Evolutionary conservation across 306 rosid species (phyloP), one percentile per base, ranked within the genome.

Genomic region (Dryas alaskensis): DNA sequence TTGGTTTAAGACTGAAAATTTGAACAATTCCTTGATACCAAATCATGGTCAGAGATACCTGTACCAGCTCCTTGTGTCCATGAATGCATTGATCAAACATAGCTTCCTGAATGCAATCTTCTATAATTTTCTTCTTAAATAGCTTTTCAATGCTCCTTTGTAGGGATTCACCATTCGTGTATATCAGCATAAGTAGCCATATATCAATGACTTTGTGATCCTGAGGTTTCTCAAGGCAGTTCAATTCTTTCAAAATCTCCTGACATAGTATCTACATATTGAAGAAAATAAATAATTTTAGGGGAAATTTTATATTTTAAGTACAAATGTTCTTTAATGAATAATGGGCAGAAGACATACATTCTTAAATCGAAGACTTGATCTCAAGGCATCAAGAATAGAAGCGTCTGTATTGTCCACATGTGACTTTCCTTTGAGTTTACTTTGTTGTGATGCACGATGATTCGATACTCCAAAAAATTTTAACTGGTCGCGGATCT

Each of bases 161-260:
- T 73, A 73, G 73, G 79, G 82, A 78, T 67, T 82, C 85, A 0
- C 82, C 79, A 27, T 82, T 82, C 79, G 75, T 63, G 68, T 82
- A 73, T 52, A 82, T 68, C 70, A 82, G 82, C 69, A 82, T 64
- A 14, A 82, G 80, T n/a, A 82, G 50, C 85, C 85, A 82, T 62
- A 82, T 74, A 67, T 82, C 85, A 61, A 82, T 43, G 40, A 74
- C 80, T 74, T 78, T 82, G 69, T 82, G 82, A 74, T 82, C 82
- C 70, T 60, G 80, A 49, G 85, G 80, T 64, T 74, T 82, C 48
- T 73, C 65, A 47, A 82, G 74, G 49, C 77, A 69, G 73, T 70
- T 73, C 74, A 82, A 11, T 46, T 78, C 82, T 73, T 82, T 82
- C 79, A 82, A 22, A 64, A 82, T 82, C 80, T 82, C 85, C 74